Base-by-base conservation (phyloP, 2,329 filamentous ascomycete species). In the Blastomyces parvus region DNA sequence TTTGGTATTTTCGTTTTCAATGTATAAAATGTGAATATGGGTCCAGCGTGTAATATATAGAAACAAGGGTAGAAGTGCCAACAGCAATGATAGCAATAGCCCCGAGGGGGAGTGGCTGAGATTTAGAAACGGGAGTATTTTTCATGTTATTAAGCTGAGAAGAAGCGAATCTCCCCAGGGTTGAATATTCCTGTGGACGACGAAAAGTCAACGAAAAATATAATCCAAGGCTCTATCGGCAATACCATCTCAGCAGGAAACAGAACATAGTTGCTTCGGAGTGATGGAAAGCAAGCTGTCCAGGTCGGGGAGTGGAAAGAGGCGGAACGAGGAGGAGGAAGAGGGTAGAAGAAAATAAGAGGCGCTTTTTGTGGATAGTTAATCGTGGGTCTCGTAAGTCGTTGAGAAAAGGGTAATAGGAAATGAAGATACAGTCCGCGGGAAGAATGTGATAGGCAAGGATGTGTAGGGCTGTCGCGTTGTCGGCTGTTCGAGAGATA, bases 341-440 rank as follows among this genome's bases (percentile, higher is more conserved):
- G 17, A 40, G 3, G n/a, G 53, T 33, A 17, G 9, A 14, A 40
- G 53, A 11, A 38, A 57, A 56, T 22, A 57, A 38, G 9, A 38
- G n/a, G 33, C 9, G n/a, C 53, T 57, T 57, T 57, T 57, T 57
- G 1, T 36, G 11, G 53, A n/a, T 38, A 33, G 53, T 9, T 5
- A 19, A 33, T 57, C 53, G 33, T 57, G 53, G 53, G 53, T 57
- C 53, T 57, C 53, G 53, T 57, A 38, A 57, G 53, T 57, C 53
- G 33, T 57, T 22, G 13, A 25, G 11, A 22, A 57, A 57, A 22
- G 6, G 14, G 30, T 22, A 40, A 6, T 40, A 17, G 8, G 53
- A 6, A 57, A 57, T 40, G 33, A 36, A 36, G 7, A 33, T 38
- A 8, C 6, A 14, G n/a, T 13, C 1, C 7, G 53, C 9, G 9